Conservation (phyloP, 2,329 filamentous ascomycete species). For the Aaosphaeria arxii region DNA sequence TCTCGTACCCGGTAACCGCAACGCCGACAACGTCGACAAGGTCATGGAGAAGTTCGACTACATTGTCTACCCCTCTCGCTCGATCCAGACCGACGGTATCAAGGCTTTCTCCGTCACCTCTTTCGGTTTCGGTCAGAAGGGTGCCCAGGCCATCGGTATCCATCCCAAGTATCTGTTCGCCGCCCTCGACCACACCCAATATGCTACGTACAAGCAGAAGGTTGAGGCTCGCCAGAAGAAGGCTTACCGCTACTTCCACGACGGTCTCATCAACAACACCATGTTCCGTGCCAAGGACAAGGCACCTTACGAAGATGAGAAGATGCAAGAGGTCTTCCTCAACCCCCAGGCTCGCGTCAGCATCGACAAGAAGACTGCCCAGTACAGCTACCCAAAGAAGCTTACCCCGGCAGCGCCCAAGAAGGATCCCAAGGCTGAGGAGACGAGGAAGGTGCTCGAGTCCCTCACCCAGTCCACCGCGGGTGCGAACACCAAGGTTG, state of each 20-base stretch:
- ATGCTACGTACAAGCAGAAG: slow-evolving; percentile 78
- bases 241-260: slow-evolving; percentile 98
- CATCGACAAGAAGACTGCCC: slow-evolving; percentile 80
- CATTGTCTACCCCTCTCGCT: slow-evolving; percentile 93
- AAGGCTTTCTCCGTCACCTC: slow-evolving; percentile 99
- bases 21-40: slow-evolving; percentile 95
- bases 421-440: slow-evolving; percentile 55
- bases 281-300: slow-evolving; percentile 95
- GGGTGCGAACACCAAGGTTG: slow-evolving; percentile 67
- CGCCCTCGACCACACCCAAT: slow-evolving; percentile 83
- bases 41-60: slow-evolving; percentile 97
- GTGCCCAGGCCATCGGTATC: slow-evolving; percentile 93
- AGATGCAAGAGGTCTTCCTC: slow-evolving; percentile 83
- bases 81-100: slow-evolving; percentile 94
- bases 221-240: slow-evolving; percentile 95
- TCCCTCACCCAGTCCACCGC: slow-evolving; percentile 67
- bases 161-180: slow-evolving; percentile 96
- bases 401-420: slow-evolving; percentile 60
- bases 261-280: slow-evolving; percentile 95
- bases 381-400: slow-evolving; percentile 65
- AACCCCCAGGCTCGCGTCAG: slow-evolving; percentile 88
- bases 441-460: slow-evolving; percentile 74
- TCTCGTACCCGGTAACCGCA: slow-evolving; percentile 93
- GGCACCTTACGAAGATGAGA: slow-evolving; percentile 83
- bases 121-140: slow-evolving; percentile 99